phyloP scores from a whole-genome alignment of 352 stramenopile genomes.

The Pythium aphanidermatum region DNA sequence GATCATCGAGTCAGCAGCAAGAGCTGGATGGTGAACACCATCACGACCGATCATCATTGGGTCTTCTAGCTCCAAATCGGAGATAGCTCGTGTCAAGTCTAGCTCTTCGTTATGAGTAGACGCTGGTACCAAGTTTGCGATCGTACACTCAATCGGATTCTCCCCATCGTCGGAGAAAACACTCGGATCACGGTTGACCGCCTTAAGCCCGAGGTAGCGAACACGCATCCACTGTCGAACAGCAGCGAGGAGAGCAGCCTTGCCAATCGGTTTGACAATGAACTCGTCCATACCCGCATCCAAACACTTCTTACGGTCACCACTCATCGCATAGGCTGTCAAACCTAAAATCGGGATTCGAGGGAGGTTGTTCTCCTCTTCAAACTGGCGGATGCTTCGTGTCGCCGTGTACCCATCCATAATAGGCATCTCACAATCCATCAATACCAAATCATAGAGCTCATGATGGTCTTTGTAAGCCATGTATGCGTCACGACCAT shows the following conservation, averaged over 20 bases:
- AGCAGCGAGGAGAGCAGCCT: conserved; percentile 48
- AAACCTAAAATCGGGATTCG: conserved; percentile 79
- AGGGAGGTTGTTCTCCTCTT: conserved; percentile 52
- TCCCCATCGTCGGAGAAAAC: conserved; percentile 31
- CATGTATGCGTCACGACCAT: conserved; percentile 58
- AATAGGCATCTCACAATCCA: conserved; percentile 87
- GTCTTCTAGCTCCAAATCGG: conserved; percentile 78
- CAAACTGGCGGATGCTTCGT: conserved; percentile 61
- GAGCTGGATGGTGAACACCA: conserved; percentile 18
- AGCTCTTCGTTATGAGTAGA: conserved; percentile 73
- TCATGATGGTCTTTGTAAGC: conserved; percentile 75
- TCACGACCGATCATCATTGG: conserved; percentile 75
- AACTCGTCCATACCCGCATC: conserved; percentile 85
- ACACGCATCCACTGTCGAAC: conserved; percentile 81
- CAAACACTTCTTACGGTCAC: conserved; percentile 76
- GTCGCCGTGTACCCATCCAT: conserved; percentile 82
- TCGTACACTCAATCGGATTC: conserved; percentile 12
- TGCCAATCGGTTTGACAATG: conserved; percentile 82
- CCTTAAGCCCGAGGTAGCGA: conserved; percentile 53
- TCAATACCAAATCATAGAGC: conserved; percentile 72
- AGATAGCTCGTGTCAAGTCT: conserved; percentile 73
- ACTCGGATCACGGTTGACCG: conserved; percentile 24
- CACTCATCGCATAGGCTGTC: conserved; percentile 84
- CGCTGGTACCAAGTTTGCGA: conserved; percentile 56
- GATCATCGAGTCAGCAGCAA: conserved; percentile 13